Evolutionary conservation across 2,329 filamentous ascomycete genomes (phyloP).

Genomic region (Aspergillus bombycis): DNA sequence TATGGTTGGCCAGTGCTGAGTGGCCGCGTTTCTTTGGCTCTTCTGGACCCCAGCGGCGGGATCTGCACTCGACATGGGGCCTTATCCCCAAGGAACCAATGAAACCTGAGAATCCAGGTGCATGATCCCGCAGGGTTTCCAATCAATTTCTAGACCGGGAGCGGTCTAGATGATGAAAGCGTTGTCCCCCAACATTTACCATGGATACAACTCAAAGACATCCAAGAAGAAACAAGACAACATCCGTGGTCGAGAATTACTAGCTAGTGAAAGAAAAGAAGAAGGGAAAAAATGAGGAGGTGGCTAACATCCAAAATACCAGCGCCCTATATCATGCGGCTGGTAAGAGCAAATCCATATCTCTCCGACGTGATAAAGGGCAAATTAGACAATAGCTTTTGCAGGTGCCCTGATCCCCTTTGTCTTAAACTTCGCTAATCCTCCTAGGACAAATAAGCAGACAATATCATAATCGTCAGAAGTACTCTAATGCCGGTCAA

Average conservation of each 20-base stretch:
- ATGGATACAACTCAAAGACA: not conserved
- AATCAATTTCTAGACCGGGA: not conserved
- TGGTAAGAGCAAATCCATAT: not conserved
- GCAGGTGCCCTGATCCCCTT: too few species aligned
- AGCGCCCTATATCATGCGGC: not conserved
- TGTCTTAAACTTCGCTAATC: too few species aligned
- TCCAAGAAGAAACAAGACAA: not conserved
- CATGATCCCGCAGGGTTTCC: not conserved
- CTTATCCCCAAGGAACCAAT: not conserved
- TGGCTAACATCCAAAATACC: not conserved
- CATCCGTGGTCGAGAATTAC: not conserved
- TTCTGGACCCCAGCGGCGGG: slow-evolving; percentile 7
- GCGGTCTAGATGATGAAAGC: not conserved
- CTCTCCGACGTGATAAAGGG: too few species aligned
- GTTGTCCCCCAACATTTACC: not conserved
- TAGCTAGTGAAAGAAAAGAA: not conserved
- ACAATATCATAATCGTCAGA: too few species aligned
- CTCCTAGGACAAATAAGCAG: too few species aligned
- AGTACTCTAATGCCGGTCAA: too few species aligned
- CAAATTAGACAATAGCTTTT: too few species aligned
- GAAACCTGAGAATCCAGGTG: not conserved
- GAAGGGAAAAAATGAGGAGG: not conserved
- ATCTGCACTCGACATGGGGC: slow-evolving; percentile 9
- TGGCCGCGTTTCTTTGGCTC: slow-evolving; percentile 11
- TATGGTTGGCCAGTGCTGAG: slow-evolving; percentile 23